phyloP scores from a whole-genome alignment of 805 yeast species.

The Middelhovenomyces tepae region DNA sequence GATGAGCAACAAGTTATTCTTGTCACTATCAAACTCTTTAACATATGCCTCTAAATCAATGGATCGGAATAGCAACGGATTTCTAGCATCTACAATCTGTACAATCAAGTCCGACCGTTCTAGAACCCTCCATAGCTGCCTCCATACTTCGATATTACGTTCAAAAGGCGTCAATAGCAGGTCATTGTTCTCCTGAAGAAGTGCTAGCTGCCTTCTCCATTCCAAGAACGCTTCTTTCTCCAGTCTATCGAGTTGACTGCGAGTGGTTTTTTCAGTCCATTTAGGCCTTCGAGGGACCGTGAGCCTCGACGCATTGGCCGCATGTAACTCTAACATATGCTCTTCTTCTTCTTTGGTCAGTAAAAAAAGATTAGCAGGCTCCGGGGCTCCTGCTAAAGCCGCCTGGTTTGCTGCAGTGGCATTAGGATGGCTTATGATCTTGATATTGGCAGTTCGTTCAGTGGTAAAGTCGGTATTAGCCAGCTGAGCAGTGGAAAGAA shows the following conservation, averaged over 20 bases:
- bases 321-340: conserved; percentile 45
- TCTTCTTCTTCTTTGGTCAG: conserved; percentile 60
- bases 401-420: conserved; percentile 32
- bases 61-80: conserved; percentile 84
- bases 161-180: conserved; percentile 91
- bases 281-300: conserved; percentile 89
- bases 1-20: conserved; percentile 73
- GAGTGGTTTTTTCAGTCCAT: conserved; percentile 70
- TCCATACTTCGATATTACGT: conserved; percentile 95
- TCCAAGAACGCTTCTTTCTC: conserved; percentile 87
- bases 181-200: conserved; percentile 75
- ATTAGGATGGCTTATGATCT: conserved; percentile 61
- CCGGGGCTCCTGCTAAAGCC: conserved; percentile 22
- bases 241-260: conserved; percentile 67
- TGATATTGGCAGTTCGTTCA: conserved; percentile 72
- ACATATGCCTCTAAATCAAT: conserved; percentile 81
- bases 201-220: conserved; percentile 89
- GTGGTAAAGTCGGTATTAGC: conserved; percentile 97
- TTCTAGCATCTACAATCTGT: conserved; percentile 96
- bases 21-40: conserved; percentile 61
- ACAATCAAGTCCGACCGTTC: conserved; percentile 91
- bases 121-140: conserved; percentile 95
- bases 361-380: conserved; percentile 42
- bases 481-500: conserved; percentile 86
- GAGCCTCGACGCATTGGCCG: conserved; percentile 42